Evolutionary conservation across 345 rosid genomes (phyloP).

Genomic region (Pistacia vera): DNA sequence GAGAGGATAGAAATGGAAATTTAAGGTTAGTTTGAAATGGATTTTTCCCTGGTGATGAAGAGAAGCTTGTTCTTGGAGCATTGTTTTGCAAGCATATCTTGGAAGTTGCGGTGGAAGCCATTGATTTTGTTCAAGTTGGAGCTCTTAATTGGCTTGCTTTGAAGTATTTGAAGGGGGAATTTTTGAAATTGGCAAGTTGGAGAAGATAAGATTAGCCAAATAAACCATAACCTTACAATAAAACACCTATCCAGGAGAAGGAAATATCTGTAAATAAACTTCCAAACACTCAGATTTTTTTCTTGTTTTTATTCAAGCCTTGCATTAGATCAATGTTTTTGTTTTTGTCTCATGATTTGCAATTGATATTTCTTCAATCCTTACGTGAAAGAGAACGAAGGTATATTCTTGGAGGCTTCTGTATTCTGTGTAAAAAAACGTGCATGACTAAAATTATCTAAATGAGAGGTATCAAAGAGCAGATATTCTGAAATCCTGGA

Average conservation of each 20-base stretch:
- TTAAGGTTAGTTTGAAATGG: constrained; percentile 12
- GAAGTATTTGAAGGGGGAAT: constrained; percentile 14
- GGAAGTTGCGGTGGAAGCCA: constrained; percentile 39
- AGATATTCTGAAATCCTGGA: neutral
- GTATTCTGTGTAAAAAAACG: neutral
- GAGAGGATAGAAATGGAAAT: constrained; percentile 16
- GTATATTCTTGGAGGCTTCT: constrained; percentile 18
- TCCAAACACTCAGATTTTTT: constrained; percentile 21
- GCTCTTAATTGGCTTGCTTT: constrained; percentile 1
- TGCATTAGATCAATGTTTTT: neutral
- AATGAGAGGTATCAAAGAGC: neutral
- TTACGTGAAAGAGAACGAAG: neutral
- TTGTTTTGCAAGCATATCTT: constrained; percentile 28
- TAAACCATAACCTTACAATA: constrained; percentile 31
- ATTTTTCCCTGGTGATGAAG: constrained; percentile 22
- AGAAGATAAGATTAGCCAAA: constrained; percentile 23
- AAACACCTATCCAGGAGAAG: neutral
- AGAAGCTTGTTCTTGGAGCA: constrained; percentile 32
- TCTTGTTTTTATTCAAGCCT: constrained; percentile 8
- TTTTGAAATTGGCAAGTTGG: neutral
- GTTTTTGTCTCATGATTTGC: neutral
- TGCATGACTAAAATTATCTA: neutral
- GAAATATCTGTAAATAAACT: constrained; percentile 27
- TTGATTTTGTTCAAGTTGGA: constrained; percentile 21
- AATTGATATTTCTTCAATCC: neutral